phyloP scores from a whole-genome alignment of 768 basidiomycete species.

The Austroboletus eburneus region DNA sequence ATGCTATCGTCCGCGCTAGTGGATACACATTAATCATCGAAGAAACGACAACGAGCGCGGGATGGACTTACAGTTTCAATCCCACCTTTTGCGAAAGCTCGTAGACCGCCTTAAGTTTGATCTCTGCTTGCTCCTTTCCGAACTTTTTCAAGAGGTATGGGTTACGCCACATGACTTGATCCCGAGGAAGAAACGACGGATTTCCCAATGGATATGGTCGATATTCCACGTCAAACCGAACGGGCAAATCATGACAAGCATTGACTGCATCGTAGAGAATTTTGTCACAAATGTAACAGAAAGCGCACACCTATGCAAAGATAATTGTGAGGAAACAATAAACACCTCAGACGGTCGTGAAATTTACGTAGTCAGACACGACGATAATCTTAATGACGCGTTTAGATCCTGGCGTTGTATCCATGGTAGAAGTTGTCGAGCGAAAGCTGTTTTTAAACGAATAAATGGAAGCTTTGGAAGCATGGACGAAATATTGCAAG shows the following conservation, averaged over 20 bases:
- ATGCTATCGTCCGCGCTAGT: constrained; percentile 32
- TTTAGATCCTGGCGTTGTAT: constrained; percentile 7
- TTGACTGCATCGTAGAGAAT: constrained; percentile 32
- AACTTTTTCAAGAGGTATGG: constrained; percentile 18
- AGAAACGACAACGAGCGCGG: background rate
- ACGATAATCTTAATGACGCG: constrained; percentile 31
- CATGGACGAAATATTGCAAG: background rate
- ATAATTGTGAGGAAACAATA: background rate
- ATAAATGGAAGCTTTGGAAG: constrained; percentile 4
- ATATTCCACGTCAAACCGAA: constrained; percentile 31
- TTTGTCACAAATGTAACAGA: constrained; percentile 37
- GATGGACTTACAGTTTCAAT: constrained; percentile 20
- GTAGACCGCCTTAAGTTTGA: constrained; percentile 18
- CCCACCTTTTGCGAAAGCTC: constrained; percentile 25
- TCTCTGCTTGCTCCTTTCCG: constrained; percentile 25
- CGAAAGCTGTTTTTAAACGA: constrained; percentile 9
- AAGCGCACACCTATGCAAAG: constrained; percentile 26
- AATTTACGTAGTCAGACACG: constrained; percentile 29
- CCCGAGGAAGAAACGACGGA: background rate
- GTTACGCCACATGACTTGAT: constrained; percentile 14
- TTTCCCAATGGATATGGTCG: constrained; percentile 28
- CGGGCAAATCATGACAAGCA: constrained; percentile 27
- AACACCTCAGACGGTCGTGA: background rate
- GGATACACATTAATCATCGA: background rate
- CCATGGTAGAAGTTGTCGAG: constrained; percentile 7